phyloP scores from a whole-genome alignment of 2,329 filamentous ascomycete genomes.

The Claviceps digitariae region DNA sequence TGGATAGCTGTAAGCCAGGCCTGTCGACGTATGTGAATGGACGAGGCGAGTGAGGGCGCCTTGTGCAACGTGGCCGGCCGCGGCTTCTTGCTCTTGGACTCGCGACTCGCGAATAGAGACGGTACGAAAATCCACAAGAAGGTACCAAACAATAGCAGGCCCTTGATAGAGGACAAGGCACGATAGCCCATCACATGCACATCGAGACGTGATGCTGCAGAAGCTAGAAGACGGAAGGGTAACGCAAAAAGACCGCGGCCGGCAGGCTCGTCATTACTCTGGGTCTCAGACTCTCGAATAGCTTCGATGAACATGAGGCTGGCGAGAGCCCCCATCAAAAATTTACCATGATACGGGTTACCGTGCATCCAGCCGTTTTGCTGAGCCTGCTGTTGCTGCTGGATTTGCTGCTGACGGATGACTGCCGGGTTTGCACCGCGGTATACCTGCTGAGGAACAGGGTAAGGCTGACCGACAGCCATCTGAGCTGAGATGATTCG shows the following conservation, averaged over 20 bases:
- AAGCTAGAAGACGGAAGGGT: conserved; percentile 44
- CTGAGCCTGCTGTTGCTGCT: conserved; percentile 37
- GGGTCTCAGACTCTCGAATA: conserved; percentile 52
- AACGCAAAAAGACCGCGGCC: conserved; percentile 55
- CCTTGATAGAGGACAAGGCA: conserved; percentile 37
- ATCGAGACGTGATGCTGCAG: conserved; percentile 32
- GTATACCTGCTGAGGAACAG: conserved; percentile 33
- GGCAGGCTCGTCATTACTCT: conserved; percentile 46
- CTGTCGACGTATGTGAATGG: conserved; percentile 72
- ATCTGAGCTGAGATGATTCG: conserved; percentile 45
- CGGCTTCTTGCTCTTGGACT: conserved; percentile 38
- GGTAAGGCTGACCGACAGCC: conserved; percentile 40
- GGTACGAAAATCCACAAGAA: conserved; percentile 43
- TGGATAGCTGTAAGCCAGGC: conserved; percentile 91
- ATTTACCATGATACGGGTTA: conserved; percentile 51
- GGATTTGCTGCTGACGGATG: conserved; percentile 42
- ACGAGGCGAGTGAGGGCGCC: conserved; percentile 62
- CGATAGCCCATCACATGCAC: conserved; percentile 42
- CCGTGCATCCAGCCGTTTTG: conserved; percentile 39
- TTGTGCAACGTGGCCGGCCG: conserved; percentile 32
- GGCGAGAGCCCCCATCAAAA: conserved; percentile 87
- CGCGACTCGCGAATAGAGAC: conserved; percentile 30
- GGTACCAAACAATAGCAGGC: conserved; percentile 38
- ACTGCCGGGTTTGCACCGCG: conserved; percentile 28
- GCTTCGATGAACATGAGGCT: conserved; percentile 87